Evolutionary conservation across 2,329 filamentous ascomycete species (phyloP).

Genomic region (Xylaria sp.): DNA sequence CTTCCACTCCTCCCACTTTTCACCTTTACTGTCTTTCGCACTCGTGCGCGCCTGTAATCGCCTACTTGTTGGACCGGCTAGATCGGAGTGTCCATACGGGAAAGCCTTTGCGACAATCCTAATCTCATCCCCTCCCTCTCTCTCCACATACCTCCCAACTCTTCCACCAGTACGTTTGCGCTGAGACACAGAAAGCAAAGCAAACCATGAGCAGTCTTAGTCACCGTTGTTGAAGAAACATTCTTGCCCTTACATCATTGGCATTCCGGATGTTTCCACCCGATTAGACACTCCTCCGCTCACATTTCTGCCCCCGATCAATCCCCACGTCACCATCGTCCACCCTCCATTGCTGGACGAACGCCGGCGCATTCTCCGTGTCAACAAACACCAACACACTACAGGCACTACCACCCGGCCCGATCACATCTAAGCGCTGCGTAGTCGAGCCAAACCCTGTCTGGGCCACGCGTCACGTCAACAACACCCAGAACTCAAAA

Average conservation of each 20-base stretch:
- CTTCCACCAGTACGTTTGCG: conserved; percentile 1
- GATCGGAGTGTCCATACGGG: conserved; percentile 8
- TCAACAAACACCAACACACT: conserved; percentile 2
- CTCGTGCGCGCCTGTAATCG: conserved; percentile 1
- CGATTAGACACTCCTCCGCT: conserved; percentile 23
- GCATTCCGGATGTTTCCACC: conserved; percentile 28
- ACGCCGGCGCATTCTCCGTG: conserved; percentile 20
- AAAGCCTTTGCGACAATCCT: conserved; percentile 9
- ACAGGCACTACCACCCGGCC: neutral
- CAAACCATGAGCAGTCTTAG: conserved; percentile 18
- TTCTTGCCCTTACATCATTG: conserved; percentile 27
- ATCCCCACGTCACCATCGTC: conserved; percentile 16
- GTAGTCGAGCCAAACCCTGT: conserved; percentile 10
- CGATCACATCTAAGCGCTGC: conserved; percentile 1
- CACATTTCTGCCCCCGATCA: conserved; percentile 24
- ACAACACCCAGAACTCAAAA: conserved; percentile 16
- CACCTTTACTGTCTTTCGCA: neutral
- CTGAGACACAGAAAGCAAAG: conserved; percentile 12
- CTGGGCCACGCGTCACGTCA: conserved; percentile 14
- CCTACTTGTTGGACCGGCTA: neutral
- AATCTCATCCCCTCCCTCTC: conserved; percentile 1
- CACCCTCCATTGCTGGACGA: conserved; percentile 21
- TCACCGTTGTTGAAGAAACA: conserved; percentile 26
- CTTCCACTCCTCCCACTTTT: too few relatives aligned
- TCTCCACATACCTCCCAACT: conserved; percentile 10